A percentile compares a stretch with the other conserved stretches of the same genome.
Evolutionary conservation across 805 yeast genomes (phyloP).

Genomic region (Blastobotrys attinorum): DNA sequence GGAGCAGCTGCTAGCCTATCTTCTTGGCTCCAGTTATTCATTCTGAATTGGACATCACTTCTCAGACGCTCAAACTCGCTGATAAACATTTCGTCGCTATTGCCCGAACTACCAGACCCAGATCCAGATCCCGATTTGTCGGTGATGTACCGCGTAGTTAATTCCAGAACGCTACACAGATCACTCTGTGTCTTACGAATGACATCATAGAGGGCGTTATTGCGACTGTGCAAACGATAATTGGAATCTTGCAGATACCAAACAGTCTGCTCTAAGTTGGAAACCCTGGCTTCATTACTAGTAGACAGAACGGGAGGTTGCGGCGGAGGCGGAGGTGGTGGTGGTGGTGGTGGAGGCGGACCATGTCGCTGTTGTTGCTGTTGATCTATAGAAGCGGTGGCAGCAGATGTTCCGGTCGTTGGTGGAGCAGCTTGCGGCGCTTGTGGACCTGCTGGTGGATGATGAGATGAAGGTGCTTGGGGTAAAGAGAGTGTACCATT

Average conservation of each 20-base stretch:
- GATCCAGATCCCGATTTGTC: too few relatives aligned
- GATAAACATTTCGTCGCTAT: not conserved
- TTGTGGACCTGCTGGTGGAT: slow-evolving; percentile 6
- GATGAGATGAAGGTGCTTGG: slow-evolving; percentile 7
- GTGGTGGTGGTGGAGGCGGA: slow-evolving; percentile 4
- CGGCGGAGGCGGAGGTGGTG: slow-evolving; percentile 1
- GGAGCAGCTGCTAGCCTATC: slow-evolving; percentile 5
- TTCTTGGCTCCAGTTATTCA: slow-evolving; percentile 4
- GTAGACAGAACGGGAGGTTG: not conserved
- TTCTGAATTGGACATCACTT: slow-evolving; percentile 3
- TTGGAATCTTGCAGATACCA: slow-evolving; percentile 14
- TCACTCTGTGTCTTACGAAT: slow-evolving; percentile 12
- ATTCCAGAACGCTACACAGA: slow-evolving; percentile 10
- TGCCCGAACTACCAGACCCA: too few relatives aligned
- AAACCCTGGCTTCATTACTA: slow-evolving; percentile 7
- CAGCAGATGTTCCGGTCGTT: slow-evolving; percentile 7
- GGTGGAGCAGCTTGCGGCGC: slow-evolving; percentile 8
- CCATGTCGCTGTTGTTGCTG: slow-evolving; percentile 2
- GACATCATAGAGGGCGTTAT: slow-evolving; percentile 9
- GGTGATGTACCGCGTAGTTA: not conserved
- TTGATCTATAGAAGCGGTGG: too few relatives aligned
- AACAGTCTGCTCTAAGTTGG: slow-evolving; percentile 11
- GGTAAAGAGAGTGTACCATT: slow-evolving; percentile 6
- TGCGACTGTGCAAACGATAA: slow-evolving; percentile 6
- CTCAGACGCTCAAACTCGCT: not conserved